Evolutionary conservation across 2,329 filamentous ascomycete species (phyloP).

Genomic region (Chrysoporthe austroafricana): DNA sequence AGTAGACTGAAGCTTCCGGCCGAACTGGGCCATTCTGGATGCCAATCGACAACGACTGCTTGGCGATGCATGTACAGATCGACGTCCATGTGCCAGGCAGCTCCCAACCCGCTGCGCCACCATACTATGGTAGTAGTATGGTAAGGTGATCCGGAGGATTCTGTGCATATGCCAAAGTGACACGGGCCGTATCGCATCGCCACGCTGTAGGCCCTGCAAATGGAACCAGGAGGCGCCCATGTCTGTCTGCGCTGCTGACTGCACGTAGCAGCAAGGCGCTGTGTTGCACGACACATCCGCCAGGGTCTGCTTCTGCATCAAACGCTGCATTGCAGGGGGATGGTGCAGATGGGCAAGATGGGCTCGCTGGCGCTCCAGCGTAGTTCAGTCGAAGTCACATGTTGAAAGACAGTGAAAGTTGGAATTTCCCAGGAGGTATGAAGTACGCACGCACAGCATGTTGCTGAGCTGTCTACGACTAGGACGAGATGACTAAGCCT

Average conservation of each 20-base stretch:
- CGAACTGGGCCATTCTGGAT: background rate
- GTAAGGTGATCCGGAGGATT: constrained; percentile 7
- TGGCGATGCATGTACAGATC: constrained; percentile 2
- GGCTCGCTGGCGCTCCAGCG: background rate
- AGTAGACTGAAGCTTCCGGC: background rate
- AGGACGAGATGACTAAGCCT: too few relatives aligned
- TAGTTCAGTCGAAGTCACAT: background rate
- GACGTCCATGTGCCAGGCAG: constrained; percentile 2
- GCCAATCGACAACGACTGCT: background rate
- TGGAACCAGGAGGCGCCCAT: constrained; percentile 4
- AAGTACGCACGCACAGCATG: too few relatives aligned
- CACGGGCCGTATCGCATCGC: background rate
- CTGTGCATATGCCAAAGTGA: constrained; percentile 7
- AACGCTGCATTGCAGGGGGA: constrained; percentile 24
- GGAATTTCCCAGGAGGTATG: background rate
- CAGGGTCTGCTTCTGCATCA: constrained; percentile 17
- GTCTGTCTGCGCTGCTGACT: constrained; percentile 5
- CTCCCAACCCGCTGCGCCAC: background rate
- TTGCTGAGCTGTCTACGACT: too few relatives aligned
- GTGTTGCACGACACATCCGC: constrained; percentile 12
- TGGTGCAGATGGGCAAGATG: constrained; percentile 8
- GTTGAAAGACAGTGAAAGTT: background rate
- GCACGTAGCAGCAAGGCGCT: background rate
- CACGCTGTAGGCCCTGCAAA: constrained; percentile 5
- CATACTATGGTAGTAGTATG: background rate